Base-by-base conservation (phyloP, 2,329 filamentous ascomycete genomes). In the Penicillium griseofulvum region DNA sequence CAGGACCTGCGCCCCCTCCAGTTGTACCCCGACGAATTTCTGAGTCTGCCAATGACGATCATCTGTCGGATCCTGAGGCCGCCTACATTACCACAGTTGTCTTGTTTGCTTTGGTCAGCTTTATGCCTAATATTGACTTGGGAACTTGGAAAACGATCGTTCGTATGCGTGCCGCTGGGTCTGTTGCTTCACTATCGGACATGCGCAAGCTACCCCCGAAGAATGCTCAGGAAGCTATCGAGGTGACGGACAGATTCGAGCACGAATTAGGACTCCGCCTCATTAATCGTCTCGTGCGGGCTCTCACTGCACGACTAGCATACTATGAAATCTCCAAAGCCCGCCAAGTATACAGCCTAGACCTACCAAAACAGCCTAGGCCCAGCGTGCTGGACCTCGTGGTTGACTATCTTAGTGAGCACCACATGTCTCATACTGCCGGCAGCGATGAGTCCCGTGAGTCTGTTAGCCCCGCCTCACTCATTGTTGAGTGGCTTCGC, bases 221-320 rank as follows among this genome's bases (percentile, higher is more conserved):
- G 4, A 66, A 65, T 47, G 72, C 67, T 17, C 64, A 56, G 60
- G 65, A 66, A 47, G 58, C 74, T 10, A 58, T 73, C n/a, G 67
- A 71, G 28, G 63, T 68, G 5, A 71, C 65, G 57, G 76, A 82
- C 61, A 73, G 71, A 36, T 67, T 82, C 14, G 80, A 82, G 56
- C 77, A 82, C 64, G 80, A 81, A 37, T 71, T 80, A 26, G 80
- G 79, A 17, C 64, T 82, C 42, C 76, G 80, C 22, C 69, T 84
- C 31, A 69, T 79, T n/a, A 74, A 74, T 46, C 76, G 78, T 11
- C 65, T 84, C 33, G 73, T 80, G 22, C 74, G 76, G 48, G 80
- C 74, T 46, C 74, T 84, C 46, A 77, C 76, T 7, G 77, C 77
- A 19, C 76, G 80, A 10, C 68, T 75, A 41, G 79, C 79, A 33